Percentiles rank a stretch among this genome's conserved stretches.
Conservation (phyloP, 2,329 filamentous ascomycete species). For the Sporothrix protearum region DNA sequence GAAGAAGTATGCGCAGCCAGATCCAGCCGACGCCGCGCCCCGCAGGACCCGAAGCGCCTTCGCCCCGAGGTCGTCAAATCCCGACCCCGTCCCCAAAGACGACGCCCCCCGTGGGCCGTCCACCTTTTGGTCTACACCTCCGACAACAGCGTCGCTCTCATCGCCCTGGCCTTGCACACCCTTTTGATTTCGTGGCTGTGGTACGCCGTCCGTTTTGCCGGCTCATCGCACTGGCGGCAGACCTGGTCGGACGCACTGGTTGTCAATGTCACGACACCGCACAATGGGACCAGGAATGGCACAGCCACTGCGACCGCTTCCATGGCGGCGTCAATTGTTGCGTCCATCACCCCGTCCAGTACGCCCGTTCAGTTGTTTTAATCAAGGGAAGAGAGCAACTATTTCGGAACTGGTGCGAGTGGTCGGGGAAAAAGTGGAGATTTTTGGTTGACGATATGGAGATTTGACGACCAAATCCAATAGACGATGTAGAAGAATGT, state of each 20-base stretch:
- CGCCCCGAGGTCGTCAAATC: not conserved
- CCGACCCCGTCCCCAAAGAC: not conserved
- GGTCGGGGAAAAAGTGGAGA: not conserved
- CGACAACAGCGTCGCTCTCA: slow-evolving; percentile 7
- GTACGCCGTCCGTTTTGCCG: slow-evolving; percentile 20
- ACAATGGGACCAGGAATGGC: not conserved
- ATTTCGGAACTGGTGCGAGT: not conserved
- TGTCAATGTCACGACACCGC: not conserved
- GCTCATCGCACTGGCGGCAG: slow-evolving; percentile 16
- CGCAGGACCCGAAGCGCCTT: not conserved
- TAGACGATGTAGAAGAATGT: not conserved
- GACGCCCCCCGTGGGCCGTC: not conserved
- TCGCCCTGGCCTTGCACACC: not conserved
- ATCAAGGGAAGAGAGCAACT: not conserved
- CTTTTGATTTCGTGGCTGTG: not conserved
- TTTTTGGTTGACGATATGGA: not conserved
- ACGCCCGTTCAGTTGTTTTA: not conserved
- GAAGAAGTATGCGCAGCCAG: not conserved
- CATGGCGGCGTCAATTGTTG: not conserved
- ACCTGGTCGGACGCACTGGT: slow-evolving; percentile 20
- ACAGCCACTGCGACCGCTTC: not conserved
- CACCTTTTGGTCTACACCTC: not conserved
- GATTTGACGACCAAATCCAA: not conserved
- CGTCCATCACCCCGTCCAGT: not conserved
- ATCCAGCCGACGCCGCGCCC: not conserved